phyloP scores from a whole-genome alignment of 148 eudicot species.

The Rhododendron kiyosumense region DNA sequence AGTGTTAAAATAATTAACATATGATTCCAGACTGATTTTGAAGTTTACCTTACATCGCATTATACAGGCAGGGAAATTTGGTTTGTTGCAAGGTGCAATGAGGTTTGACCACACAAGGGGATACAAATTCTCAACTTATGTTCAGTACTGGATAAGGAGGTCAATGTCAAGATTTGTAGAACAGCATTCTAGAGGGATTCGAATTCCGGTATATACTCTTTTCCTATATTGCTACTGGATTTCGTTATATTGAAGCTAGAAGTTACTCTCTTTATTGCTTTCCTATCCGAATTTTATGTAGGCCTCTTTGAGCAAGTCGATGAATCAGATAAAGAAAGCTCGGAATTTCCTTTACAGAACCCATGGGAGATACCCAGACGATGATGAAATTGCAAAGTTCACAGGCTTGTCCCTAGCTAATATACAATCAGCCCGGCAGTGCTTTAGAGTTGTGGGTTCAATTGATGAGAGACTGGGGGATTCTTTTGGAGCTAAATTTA shows the following conservation, averaged over 20 bases:
- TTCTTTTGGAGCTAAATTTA: slow-evolving; percentile 31
- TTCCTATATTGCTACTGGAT: neutral
- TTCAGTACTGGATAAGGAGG: slow-evolving; percentile 85
- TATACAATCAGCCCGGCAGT: slow-evolving; percentile 52
- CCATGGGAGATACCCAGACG: slow-evolving; percentile 61
- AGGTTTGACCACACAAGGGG: slow-evolving; percentile 85
- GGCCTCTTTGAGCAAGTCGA: slow-evolving; percentile 54
- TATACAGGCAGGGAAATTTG: slow-evolving; percentile 72
- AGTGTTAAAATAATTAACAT: neutral
- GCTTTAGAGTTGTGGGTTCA: slow-evolving; percentile 81
- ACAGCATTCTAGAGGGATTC: slow-evolving; percentile 65
- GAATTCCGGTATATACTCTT: slow-evolving; percentile 58
- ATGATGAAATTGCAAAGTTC: slow-evolving; percentile 58
- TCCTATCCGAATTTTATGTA: slow-evolving; percentile 23
- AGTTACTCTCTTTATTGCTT: neutral
- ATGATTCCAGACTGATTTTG: neutral
- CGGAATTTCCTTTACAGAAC: slow-evolving; percentile 48
- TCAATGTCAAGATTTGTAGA: slow-evolving; percentile 67
- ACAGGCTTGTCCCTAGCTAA: slow-evolving; percentile 73
- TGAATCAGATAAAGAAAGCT: slow-evolving; percentile 68
- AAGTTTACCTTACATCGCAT: neutral
- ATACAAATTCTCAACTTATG: slow-evolving; percentile 79
- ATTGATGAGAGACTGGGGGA: slow-evolving; percentile 57
- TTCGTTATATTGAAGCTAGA: neutral
- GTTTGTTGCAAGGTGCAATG: slow-evolving; percentile 83